Evolutionary conservation across 139 green algal genomes (phyloP).

Genomic region (Tetraselmis striata): DNA sequence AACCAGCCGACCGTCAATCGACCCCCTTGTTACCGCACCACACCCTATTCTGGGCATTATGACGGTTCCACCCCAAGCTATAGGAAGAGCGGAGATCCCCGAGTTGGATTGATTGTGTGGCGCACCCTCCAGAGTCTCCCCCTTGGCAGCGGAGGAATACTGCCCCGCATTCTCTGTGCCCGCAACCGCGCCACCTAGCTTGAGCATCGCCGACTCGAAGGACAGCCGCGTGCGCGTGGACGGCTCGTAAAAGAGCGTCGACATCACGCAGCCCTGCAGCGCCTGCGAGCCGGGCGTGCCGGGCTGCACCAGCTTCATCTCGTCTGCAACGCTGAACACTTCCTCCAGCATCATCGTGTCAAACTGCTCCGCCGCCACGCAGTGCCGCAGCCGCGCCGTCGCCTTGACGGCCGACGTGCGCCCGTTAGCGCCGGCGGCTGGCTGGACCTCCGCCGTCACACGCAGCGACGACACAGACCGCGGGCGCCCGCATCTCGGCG

Average conservation of each 20-base stretch:
- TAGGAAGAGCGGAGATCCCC: too few relatives aligned
- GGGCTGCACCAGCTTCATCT: slow-evolving; percentile 29
- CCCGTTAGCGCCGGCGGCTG: background rate
- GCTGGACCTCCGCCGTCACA: background rate
- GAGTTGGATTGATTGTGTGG: too few relatives aligned
- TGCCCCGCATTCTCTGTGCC: slow-evolving; percentile 93
- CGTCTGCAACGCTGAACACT: background rate
- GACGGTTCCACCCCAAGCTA: too few relatives aligned
- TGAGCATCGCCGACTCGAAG: slow-evolving; percentile 93
- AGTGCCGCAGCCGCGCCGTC: background rate
- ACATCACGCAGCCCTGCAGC: slow-evolving; percentile 89
- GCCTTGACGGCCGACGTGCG: background rate
- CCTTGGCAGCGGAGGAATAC: slow-evolving; percentile 96
- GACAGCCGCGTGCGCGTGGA: slow-evolving; percentile 95
- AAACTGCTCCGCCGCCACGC: background rate
- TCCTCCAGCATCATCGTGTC: background rate
- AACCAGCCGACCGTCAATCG: too few relatives aligned
- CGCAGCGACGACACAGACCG: background rate
- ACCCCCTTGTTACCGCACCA: too few relatives aligned
- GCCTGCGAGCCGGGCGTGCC: slow-evolving; percentile 48
- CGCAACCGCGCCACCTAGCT: slow-evolving; percentile 86
- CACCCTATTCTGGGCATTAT: too few relatives aligned
- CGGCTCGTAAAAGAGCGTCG: slow-evolving; percentile 99
- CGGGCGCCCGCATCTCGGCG: too few relatives aligned
- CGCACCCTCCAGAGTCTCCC: slow-evolving; percentile 91